Evolutionary conservation across 2,329 filamentous ascomycete species (phyloP).

Genomic region (Bretziella fagacearum): DNA sequence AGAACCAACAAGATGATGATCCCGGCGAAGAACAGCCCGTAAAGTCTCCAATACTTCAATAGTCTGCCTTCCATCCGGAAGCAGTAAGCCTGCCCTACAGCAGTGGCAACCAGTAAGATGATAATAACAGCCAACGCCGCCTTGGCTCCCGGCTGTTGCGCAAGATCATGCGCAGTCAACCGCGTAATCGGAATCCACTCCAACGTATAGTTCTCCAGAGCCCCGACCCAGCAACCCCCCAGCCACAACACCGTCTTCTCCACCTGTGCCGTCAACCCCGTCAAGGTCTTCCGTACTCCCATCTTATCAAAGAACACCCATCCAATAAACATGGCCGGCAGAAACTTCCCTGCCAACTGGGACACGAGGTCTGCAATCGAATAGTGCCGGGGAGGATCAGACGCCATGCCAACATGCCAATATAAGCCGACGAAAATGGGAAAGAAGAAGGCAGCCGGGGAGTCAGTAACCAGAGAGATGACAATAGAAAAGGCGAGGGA

Average conservation of each 20-base stretch:
- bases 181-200: conserved; percentile 85
- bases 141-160: conserved; percentile 76
- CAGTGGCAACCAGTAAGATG: conserved; percentile 48
- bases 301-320: conserved; percentile 81
- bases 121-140: conserved; percentile 67
- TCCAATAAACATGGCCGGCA: conserved; percentile 74
- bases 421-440: conserved; percentile 68
- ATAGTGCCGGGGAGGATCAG: conserved; percentile 59
- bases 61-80: conserved; percentile 75
- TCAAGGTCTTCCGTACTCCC: conserved; percentile 53
- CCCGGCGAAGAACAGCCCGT: conserved; percentile 47
- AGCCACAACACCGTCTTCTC: conserved; percentile 87
- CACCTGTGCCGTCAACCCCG: conserved; percentile 59
- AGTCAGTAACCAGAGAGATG: conserved; percentile 66
- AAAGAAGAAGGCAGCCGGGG: conserved; percentile 69
- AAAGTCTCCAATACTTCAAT: conserved; percentile 59
- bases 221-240: conserved; percentile 77
- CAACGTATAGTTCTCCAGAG: conserved; percentile 88
- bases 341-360: conserved; percentile 59
- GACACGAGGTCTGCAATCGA: conserved; percentile 58
- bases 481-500: conserved; percentile 64
- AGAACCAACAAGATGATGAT: conserved; percentile 55
- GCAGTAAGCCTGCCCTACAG: conserved; percentile 62
- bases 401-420: conserved; percentile 76
- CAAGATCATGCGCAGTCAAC: conserved; percentile 75